Percentiles rank a stretch among this genome's conserved stretches.
Conservation (phyloP, 371 early-diverging fungal species). For the Neoconidiobolus thromboides region DNA sequence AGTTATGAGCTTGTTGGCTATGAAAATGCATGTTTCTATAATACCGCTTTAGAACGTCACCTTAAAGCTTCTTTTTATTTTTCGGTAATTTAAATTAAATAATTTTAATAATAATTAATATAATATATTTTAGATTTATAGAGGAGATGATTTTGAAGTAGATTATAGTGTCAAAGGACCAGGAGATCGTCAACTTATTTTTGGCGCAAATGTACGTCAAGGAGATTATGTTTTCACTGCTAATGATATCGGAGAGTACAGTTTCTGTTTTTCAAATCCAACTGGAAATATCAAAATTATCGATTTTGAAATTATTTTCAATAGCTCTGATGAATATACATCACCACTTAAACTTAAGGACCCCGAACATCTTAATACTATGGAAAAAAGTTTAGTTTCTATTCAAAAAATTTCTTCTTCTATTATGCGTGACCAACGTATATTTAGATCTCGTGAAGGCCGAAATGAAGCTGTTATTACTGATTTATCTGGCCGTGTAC, state of each 20-base stretch:
- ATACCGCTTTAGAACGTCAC: not conserved
- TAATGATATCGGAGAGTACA: conserved; percentile 61
- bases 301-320: conserved; percentile 75
- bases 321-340: conserved; percentile 44
- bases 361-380: conserved; percentile 28
- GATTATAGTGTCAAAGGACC: conserved; percentile 1
- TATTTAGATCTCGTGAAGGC: conserved; percentile 70
- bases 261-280: conserved; percentile 85
- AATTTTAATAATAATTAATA: not conserved
- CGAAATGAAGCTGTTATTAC: conserved; percentile 41
- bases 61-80: conserved; percentile 3
- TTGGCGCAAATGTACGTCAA: conserved; percentile 66
- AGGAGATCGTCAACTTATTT: conserved; percentile 17
- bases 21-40: conserved; percentile 3
- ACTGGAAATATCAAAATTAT: conserved; percentile 79
- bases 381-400: conserved; percentile 37
- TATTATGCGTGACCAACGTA: conserved; percentile 53
- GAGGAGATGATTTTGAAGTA: conserved; percentile 5
- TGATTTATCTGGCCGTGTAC: conserved; percentile 29
- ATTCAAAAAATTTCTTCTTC: conserved; percentile 13
- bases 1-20: conserved; percentile 3
- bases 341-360: conserved; percentile 15
- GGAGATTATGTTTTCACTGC: conserved; percentile 80
- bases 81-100: not conserved
- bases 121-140: not conserved